These are phyloP conservation scores for Colletotrichum sp. DNA, from an alignment of 2,329 filamentous ascomycete genomes.

Conservation along the genomic window DNA sequence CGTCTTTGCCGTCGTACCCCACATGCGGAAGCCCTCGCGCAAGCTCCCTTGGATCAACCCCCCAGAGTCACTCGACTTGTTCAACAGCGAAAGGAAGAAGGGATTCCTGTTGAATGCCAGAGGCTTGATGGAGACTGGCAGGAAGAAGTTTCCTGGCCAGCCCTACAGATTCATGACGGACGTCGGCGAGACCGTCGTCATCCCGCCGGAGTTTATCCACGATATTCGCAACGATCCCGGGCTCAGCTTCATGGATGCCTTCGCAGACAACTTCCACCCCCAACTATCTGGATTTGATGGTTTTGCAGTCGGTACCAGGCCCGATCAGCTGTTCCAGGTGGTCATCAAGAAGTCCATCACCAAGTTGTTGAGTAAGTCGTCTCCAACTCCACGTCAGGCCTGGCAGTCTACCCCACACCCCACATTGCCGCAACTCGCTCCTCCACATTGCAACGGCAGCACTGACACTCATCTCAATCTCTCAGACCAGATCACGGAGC, in stretches of 20 bases:
- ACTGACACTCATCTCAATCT: neutral
- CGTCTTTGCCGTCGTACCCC: neutral
- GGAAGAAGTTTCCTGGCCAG: neutral
- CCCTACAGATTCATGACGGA: slow-evolving; percentile 24
- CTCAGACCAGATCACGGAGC: slow-evolving; percentile 9
- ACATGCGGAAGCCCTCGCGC: neutral
- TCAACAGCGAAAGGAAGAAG: neutral
- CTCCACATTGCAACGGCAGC: neutral
- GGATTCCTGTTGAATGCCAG: neutral
- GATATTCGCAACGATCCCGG: slow-evolving; percentile 26
- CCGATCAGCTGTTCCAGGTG: slow-evolving; percentile 7
- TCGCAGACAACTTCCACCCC: slow-evolving; percentile 11
- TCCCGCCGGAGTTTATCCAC: slow-evolving; percentile 22
- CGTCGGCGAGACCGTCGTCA: slow-evolving; percentile 22
- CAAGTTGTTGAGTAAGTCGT: slow-evolving; percentile 20
- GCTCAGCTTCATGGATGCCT: slow-evolving; percentile 19
- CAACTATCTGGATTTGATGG: slow-evolving; percentile 23
- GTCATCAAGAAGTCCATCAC: slow-evolving; percentile 24
- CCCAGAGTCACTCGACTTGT: neutral
- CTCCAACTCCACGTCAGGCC: neutral
- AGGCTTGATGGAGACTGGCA: neutral
- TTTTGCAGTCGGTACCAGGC: neutral
- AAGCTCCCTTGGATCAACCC: slow-evolving; percentile 12
- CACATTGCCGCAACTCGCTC: neutral
- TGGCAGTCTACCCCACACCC: neutral